Percentiles rank a stretch among this genome's conserved stretches.
phyloP scores from a whole-genome alignment of 805 yeast species.

The Cyberlindnera mississippiensis region DNA sequence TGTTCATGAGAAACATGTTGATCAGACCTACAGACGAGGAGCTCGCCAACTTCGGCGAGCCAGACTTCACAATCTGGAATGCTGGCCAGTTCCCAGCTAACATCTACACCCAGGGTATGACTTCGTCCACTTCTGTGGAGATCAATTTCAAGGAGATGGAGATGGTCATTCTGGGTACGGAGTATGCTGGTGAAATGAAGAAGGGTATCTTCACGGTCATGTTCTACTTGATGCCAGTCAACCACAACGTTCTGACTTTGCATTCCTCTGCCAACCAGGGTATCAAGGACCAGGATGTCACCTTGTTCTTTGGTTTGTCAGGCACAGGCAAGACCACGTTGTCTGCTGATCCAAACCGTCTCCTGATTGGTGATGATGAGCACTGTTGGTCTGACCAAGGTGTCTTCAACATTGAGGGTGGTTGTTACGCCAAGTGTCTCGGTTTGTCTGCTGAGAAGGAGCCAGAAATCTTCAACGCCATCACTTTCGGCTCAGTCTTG shows the following conservation, averaged over 20 bases:
- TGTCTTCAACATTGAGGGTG: constrained; percentile 99
- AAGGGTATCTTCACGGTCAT: constrained; percentile 98
- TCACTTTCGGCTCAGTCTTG: constrained; percentile 88
- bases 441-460: constrained; percentile 88
- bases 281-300: constrained; percentile 72
- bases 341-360: constrained; percentile 92
- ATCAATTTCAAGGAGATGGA: constrained; percentile 97
- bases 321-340: constrained; percentile 98
- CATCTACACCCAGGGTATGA: constrained; percentile 94
- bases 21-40: constrained; percentile 93
- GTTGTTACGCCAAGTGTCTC: constrained; percentile 97
- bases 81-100: constrained; percentile 99
- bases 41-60: constrained; percentile 86
- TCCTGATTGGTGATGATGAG: constrained; percentile 96
- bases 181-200: constrained; percentile 99
- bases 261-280: constrained; percentile 97
- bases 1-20: constrained; percentile 97
- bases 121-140: constrained; percentile 92
- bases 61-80: constrained; percentile 96
- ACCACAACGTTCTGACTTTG: constrained; percentile 83
- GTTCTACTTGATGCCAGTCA: constrained; percentile 98
- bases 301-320: constrained; percentile 92
- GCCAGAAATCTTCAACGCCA: constrained; percentile 95
- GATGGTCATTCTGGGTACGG: constrained; percentile 98
- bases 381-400: constrained; percentile 99